Base-by-base conservation (phyloP, 2,329 filamentous ascomycete species). In the Alternaria tenuissima region DNA sequence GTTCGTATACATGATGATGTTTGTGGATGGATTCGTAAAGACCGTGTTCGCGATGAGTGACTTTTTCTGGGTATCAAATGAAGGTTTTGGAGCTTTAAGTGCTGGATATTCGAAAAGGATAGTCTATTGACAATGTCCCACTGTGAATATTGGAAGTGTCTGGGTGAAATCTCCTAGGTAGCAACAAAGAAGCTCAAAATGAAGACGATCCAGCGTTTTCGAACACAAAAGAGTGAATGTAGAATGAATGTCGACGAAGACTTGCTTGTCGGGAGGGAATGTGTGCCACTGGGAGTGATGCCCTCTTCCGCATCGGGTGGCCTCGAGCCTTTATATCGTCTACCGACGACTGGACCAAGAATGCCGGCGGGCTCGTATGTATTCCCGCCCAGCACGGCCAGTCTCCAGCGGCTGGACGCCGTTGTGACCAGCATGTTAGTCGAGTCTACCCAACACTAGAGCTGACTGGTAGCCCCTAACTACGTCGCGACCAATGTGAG, bases 211-310 rank as follows among this genome's bases (percentile, higher is more conserved):
- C 70, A 64, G 74, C 74, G 73, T 66, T 72, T 68, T 59, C 59
- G 64, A 57, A 64, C 61, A 67, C 57, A 71, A 69, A 65, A 32
- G 64, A 73, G 57, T 70, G 67, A 73, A 70, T 52, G 55, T 64
- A 66, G 67, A 77, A 74, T 67, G 73, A 71, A 71, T 62, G 59
- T 68, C 42, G 66, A 71, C 64, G 57, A 75, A 72, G 70, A 65
- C 73, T 75, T 65, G 73, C 72, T 71, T 72, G 70, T 72, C 66
- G 67, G 59, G 62, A 66, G 67, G 58, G 65, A 67, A 42, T 57
- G 64, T 65, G 67, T 70, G 65, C 67, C 66, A 69, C 68, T 53
- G 64, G 60, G 58, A 68, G 69, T 68, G 67, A 68, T 65, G 64
- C 52, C 54, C 41, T 60, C 53, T 67, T 66, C 62, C 66, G 61